phyloP scores from a whole-genome alignment of 495 filamentous ascomycete genomes.

The Paragyromitra xinjiangensis region DNA sequence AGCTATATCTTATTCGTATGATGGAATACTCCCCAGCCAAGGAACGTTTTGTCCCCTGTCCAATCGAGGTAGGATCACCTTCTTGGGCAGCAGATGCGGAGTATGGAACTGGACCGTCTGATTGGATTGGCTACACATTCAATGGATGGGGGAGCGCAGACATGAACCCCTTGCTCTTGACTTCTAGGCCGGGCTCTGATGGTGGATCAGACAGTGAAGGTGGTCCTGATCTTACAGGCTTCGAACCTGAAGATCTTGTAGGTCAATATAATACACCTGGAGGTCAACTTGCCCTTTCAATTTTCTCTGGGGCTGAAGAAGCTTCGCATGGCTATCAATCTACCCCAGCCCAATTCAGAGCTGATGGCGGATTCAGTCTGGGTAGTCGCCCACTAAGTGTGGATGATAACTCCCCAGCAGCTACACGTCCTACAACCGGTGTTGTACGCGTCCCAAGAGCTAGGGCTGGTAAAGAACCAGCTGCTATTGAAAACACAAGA shows the following conservation, averaged over 20 bases:
- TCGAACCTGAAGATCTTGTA: conserved; percentile 39
- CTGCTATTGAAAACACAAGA: not conserved
- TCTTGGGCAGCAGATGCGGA: conserved; percentile 33
- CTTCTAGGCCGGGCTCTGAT: conserved; percentile 8
- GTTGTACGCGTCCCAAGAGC: conserved; percentile 22
- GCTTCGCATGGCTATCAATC: not conserved
- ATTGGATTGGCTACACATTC: conserved; percentile 39
- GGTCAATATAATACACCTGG: conserved; percentile 46
- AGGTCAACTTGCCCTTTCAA: not conserved
- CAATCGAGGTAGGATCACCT: conserved; percentile 35
- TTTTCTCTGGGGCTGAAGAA: not conserved
- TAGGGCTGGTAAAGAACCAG: conserved; percentile 35
- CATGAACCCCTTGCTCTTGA: conserved; percentile 35
- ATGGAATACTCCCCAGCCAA: conserved; percentile 36
- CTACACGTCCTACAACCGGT: conserved; percentile 11
- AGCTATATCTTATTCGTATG: conserved; percentile 50
- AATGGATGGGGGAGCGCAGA: conserved; percentile 33
- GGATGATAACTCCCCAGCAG: not conserved
- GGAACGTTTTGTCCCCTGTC: conserved; percentile 44
- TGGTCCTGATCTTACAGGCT: conserved; percentile 12
- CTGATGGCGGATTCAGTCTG: conserved; percentile 34
- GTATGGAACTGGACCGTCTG: conserved; percentile 25
- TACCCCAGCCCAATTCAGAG: conserved; percentile 10
- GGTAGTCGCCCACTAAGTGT: conserved; percentile 32
- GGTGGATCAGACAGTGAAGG: conserved; percentile 16